These are phyloP conservation scores for Anastatica hierochuntica DNA, from an alignment of 345 rosid species.

Conservation along the genomic window DNA sequence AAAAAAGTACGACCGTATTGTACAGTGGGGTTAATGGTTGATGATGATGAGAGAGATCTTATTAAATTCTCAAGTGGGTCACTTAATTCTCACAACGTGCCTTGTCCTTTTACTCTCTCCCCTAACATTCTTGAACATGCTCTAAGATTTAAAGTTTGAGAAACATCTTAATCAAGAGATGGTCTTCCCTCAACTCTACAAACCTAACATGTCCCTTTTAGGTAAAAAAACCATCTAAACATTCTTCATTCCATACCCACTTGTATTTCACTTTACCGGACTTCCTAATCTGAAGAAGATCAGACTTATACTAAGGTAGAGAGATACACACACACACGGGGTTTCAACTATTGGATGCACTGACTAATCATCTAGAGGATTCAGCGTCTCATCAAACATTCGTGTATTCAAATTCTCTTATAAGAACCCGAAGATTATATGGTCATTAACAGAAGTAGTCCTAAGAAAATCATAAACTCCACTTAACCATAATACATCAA, in stretches of 20 bases:
- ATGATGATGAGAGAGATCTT: constrained; percentile 17
- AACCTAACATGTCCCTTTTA: constrained; percentile 18
- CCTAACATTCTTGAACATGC: neutral
- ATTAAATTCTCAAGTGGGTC: constrained; percentile 26
- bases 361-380: constrained; percentile 2
- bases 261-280: constrained; percentile 5
- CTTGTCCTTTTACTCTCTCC: constrained; percentile 12
- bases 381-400: neutral
- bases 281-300: neutral
- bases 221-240: constrained; percentile 3
- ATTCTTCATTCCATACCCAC: constrained; percentile 9
- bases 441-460: neutral
- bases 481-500: constrained; percentile 11
- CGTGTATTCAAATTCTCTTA: too few relatives aligned
- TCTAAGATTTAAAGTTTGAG: constrained; percentile 21
- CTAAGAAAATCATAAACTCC: neutral
- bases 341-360: neutral
- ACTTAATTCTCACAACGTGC: constrained; percentile 28
- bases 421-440: neutral
- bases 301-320: neutral
- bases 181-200: constrained; percentile 16
- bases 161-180: constrained; percentile 21
- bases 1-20: constrained; percentile 30
- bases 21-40: constrained; percentile 22
- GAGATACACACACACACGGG: neutral